Conservation (phyloP, 345 rosid species). For the Combretum micranthum region DNA sequence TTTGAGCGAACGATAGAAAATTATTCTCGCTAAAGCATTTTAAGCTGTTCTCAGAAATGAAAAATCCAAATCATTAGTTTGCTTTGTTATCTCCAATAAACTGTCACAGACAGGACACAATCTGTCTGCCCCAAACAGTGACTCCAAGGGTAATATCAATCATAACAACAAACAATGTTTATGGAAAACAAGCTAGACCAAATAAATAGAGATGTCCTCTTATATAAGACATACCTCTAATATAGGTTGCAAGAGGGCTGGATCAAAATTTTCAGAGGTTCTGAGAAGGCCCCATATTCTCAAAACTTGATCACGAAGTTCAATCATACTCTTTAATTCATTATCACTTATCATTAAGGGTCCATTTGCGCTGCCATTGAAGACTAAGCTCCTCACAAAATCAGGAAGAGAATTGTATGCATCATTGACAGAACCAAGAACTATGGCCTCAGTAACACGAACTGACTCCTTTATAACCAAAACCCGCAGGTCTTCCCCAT, state of each 20-base stretch:
- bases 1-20: no score
- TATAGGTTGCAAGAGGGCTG: slow-evolving; percentile 71
- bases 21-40: no score
- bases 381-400: slow-evolving; percentile 40
- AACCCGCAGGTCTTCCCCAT: slow-evolving; percentile 71
- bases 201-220: neutral
- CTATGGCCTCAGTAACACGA: slow-evolving; percentile 72
- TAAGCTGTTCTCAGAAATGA: no score
- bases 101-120: no score
- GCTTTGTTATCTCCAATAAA: no score
- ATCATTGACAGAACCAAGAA: slow-evolving; percentile 56
- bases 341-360: slow-evolving; percentile 47
- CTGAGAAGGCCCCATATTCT: slow-evolving; percentile 83
- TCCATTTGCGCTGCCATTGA: slow-evolving; percentile 51
- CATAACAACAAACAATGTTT: no score
- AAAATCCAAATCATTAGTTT: no score
- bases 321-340: slow-evolving; percentile 58
- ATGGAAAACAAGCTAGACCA: neutral
- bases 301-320: slow-evolving; percentile 66
- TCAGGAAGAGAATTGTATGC: slow-evolving; percentile 69
- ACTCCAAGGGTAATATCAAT: no score
- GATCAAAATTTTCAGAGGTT: slow-evolving; percentile 79
- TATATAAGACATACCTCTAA: slow-evolving; percentile 42
- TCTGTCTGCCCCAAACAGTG: no score
- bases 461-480: slow-evolving; percentile 89